phyloP scores from a whole-genome alignment of 176 grass and related monocot genomes.

The Eleusine indica region DNA sequence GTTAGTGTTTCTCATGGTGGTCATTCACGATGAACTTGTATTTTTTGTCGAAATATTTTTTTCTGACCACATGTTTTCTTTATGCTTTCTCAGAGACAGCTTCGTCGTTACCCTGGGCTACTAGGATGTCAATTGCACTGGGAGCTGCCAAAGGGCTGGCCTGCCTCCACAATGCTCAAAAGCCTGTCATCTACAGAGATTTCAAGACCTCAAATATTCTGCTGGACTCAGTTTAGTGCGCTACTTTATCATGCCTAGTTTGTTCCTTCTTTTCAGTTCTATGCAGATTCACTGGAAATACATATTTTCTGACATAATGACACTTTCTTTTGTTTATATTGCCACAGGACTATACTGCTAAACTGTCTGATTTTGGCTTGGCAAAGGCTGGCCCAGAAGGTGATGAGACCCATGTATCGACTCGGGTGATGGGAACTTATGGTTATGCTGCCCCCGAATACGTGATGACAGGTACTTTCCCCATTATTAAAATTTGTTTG shows the following conservation, averaged over 20 bases:
- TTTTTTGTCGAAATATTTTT: conserved; percentile 1
- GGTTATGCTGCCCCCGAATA: conserved; percentile 99
- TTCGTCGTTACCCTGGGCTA: conserved; percentile 79
- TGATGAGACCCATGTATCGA: conserved; percentile 98
- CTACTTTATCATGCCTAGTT: conserved; percentile 17
- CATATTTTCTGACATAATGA: conserved; percentile 15
- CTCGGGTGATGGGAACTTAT: conserved; percentile 96
- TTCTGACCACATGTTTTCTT: neutral
- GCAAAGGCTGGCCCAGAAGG: conserved; percentile 97
- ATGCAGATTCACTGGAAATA: neutral
- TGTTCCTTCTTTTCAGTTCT: conserved; percentile 23
- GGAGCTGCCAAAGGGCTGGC: conserved; percentile 97
- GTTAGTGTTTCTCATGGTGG: neutral
- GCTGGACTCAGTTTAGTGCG: conserved; percentile 84
- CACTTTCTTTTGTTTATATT: conserved; percentile 37
- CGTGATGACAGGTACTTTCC: conserved; percentile 95
- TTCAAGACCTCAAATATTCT: conserved; percentile 99
- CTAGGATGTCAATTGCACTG: conserved; percentile 98
- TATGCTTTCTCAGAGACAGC: conserved; percentile 64
- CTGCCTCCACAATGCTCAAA: conserved; percentile 94
- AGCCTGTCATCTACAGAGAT: conserved; percentile 94
- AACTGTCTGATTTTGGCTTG: conserved; percentile 96
- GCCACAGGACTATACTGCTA: conserved; percentile 88
- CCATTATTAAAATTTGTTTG: conserved; percentile 6
- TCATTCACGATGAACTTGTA: conserved; percentile 12